Evolutionary conservation across 129 eudicot species (phyloP).

Genomic region (Escallonia herrerae): DNA sequence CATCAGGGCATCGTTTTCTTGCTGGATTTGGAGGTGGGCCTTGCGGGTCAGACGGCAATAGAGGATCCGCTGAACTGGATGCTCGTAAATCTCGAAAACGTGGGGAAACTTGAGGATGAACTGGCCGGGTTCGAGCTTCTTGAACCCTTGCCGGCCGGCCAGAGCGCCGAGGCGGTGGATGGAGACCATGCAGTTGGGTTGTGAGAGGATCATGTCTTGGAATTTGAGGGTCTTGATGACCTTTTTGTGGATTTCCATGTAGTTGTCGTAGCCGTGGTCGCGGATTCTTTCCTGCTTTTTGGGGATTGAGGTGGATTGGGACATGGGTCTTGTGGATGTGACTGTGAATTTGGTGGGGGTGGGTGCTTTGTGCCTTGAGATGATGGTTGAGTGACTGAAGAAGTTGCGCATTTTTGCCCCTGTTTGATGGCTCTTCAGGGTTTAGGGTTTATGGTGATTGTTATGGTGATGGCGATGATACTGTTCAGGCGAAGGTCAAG

Average conservation of each 20-base stretch:
- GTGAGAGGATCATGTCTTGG: slow-evolving; percentile 68
- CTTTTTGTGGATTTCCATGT: slow-evolving; percentile 91
- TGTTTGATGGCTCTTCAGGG: slow-evolving; percentile 8
- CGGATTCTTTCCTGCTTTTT: slow-evolving; percentile 61
- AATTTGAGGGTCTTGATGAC: slow-evolving; percentile 70
- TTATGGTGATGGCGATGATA: too few relatives aligned
- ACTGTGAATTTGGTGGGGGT: background rate
- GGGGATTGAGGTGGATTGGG: slow-evolving; percentile 86
- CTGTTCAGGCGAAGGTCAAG: background rate
- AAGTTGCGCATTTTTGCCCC: slow-evolving; percentile 28
- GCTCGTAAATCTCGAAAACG: slow-evolving; percentile 80
- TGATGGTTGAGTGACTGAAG: slow-evolving; percentile 9
- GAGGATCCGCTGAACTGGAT: slow-evolving; percentile 88
- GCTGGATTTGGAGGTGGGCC: slow-evolving; percentile 58
- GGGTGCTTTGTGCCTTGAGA: slow-evolving; percentile 14
- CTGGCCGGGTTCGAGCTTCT: slow-evolving; percentile 61
- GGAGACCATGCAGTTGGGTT: slow-evolving; percentile 57
- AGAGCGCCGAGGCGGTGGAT: slow-evolving; percentile 69
- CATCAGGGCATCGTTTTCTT: slow-evolving; percentile 62
- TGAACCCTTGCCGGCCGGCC: slow-evolving; percentile 63
- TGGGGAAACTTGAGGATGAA: slow-evolving; percentile 84
- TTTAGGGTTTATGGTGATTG: slow-evolving; percentile 16
- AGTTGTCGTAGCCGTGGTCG: slow-evolving; percentile 80
- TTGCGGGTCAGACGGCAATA: slow-evolving; percentile 68
- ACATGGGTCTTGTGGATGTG: slow-evolving; percentile 29